phyloP scores from a whole-genome alignment of 2,329 filamentous ascomycete species.

The Hymenoscyphus linearis region DNA sequence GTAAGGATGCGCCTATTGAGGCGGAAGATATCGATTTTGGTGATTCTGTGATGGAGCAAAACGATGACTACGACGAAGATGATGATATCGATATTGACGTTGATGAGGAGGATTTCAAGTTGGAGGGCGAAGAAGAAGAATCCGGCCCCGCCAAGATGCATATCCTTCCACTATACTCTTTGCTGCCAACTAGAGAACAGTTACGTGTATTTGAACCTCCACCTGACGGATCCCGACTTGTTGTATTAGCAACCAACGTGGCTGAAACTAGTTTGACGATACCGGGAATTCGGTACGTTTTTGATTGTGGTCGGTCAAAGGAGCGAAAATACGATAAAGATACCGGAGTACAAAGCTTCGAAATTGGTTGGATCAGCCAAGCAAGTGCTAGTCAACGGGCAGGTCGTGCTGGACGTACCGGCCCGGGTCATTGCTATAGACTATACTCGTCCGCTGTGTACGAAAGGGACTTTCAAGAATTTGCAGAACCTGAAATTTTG shows the following conservation, averaged over 20 bases:
- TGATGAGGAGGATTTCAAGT: slow-evolving; percentile 45
- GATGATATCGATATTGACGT: slow-evolving; percentile 57
- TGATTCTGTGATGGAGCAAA: slow-evolving; percentile 49
- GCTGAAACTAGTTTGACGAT: slow-evolving; percentile 97
- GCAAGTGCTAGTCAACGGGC: slow-evolving; percentile 88
- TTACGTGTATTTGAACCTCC: slow-evolving; percentile 82
- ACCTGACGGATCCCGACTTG: slow-evolving; percentile 75
- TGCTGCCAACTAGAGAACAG: slow-evolving; percentile 86
- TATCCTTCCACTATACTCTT: slow-evolving; percentile 88
- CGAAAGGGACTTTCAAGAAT: slow-evolving; percentile 81
- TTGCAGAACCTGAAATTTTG: slow-evolving; percentile 81
- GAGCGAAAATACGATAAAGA: slow-evolving; percentile 83
- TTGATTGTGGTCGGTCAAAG: slow-evolving; percentile 89
- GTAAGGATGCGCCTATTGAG: slow-evolving; percentile 73
- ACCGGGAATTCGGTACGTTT: slow-evolving; percentile 89
- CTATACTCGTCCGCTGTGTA: slow-evolving; percentile 93
- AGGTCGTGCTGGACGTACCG: slow-evolving; percentile 91
- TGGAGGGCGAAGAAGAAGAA: slow-evolving; percentile 57
- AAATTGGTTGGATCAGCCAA: slow-evolving; percentile 96
- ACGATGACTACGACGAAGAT: slow-evolving; percentile 49
- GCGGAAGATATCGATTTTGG: slow-evolving; percentile 84
- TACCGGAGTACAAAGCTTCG: slow-evolving; percentile 91
- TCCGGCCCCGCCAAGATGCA: slow-evolving; percentile 70
- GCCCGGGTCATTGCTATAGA: slow-evolving; percentile 91
- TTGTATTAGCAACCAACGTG: slow-evolving; percentile 92